Conservation (phyloP, 1,284 basidiomycete species). For the Boletus calvinii region DNA sequence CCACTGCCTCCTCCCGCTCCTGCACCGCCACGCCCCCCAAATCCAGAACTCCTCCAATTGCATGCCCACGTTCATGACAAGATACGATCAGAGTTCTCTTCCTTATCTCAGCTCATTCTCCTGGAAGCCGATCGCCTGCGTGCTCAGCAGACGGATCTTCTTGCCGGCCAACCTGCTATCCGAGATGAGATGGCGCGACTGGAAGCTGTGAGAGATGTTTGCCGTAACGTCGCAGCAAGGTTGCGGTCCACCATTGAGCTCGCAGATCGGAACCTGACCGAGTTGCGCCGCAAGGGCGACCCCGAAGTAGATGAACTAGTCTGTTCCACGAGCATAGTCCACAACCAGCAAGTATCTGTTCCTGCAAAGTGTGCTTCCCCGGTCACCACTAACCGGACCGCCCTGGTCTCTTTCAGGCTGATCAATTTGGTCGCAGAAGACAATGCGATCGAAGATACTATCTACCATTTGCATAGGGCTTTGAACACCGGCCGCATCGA, state of each 20-base stretch:
- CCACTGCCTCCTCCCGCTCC: conserved; percentile 33
- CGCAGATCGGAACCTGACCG: conserved; percentile 67
- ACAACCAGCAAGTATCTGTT: conserved; percentile 79
- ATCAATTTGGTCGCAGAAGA: conserved; percentile 97
- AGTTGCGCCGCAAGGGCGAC: conserved; percentile 72
- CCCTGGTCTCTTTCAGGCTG: conserved; percentile 53
- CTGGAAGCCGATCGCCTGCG: conserved; percentile 75
- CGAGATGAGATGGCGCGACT: conserved; percentile 95
- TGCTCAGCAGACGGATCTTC: conserved; percentile 80
- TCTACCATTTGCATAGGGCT: conserved; percentile 95
- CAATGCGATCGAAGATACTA: conserved; percentile 96
- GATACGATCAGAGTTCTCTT: conserved; percentile 66
- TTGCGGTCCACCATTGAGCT: conserved; percentile 61
- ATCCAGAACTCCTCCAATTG: conserved; percentile 83
- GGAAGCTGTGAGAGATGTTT: conserved; percentile 92
- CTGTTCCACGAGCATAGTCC: conserved; percentile 91
- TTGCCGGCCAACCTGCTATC: conserved; percentile 89
- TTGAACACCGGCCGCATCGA: conserved; percentile 91
- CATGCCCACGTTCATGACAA: conserved; percentile 81
- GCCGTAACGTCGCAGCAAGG: conserved; percentile 71
- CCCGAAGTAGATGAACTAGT: conserved; percentile 91
- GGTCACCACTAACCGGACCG: conserved; percentile 18
- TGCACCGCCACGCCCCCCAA: conserved; percentile 82
- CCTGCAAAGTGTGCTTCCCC: conserved; percentile 4
- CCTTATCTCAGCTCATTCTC: conserved; percentile 63